Conservation (phyloP, 1,284 basidiomycete species). For the Fomitopsis pinicola region DNA sequence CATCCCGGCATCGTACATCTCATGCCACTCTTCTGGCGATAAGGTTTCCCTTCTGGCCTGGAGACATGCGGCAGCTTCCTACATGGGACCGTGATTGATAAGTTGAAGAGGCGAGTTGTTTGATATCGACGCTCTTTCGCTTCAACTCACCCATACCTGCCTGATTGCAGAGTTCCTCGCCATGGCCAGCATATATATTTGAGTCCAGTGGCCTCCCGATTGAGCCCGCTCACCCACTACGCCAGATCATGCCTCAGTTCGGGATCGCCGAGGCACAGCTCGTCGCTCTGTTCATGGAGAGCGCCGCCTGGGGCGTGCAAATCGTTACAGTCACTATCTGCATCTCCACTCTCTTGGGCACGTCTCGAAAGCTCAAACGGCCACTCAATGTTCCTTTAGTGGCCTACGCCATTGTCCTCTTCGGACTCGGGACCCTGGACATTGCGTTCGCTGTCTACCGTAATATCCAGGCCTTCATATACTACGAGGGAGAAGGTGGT, state of each 20-base stretch:
- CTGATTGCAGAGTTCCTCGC: no score
- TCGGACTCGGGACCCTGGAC: conserved; percentile 16
- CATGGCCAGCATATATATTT: no score
- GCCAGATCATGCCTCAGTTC: background rate
- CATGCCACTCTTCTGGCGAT: no score
- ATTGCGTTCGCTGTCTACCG: conserved; percentile 18
- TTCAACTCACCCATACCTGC: no score
- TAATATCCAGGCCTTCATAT: conserved; percentile 21
- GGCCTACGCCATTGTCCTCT: background rate
- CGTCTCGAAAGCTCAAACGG: background rate
- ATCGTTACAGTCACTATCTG: background rate
- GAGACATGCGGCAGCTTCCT: no score
- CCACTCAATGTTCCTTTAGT: background rate
- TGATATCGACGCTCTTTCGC: no score
- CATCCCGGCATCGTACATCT: no score
- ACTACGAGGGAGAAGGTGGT: conserved; percentile 15
- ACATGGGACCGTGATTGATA: no score
- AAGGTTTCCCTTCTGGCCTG: no score
- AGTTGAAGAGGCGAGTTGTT: no score
- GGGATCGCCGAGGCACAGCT: background rate
- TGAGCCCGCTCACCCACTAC: no score
- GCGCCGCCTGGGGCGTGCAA: conserved; percentile 1
- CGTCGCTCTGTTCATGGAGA: conserved; percentile 5
- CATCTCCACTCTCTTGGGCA: background rate
- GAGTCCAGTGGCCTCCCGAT: no score